These are phyloP conservation scores for Mangifera indica DNA, from an alignment of 345 rosid species.

Conservation along the genomic window DNA sequence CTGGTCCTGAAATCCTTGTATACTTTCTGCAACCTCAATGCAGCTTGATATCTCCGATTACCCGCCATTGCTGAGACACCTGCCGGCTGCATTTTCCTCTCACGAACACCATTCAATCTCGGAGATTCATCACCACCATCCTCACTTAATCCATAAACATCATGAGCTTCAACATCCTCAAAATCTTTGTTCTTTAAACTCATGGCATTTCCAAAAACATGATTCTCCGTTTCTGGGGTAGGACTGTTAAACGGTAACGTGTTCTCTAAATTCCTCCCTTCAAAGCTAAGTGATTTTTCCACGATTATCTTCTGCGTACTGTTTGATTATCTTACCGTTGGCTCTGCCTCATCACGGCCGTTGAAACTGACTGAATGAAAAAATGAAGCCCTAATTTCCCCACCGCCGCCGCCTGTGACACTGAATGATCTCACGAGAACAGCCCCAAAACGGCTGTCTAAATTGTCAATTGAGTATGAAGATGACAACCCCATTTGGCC, in stretches of 20 bases:
- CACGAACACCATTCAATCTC: conserved; percentile 19
- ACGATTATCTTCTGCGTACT: conserved; percentile 27
- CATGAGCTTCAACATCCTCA: too few relatives aligned
- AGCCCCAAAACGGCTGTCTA: conserved; percentile 30
- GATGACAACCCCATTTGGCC: conserved; percentile 32
- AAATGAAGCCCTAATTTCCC: conserved; percentile 25
- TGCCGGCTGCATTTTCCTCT: neutral
- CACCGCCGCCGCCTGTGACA: conserved; percentile 25
- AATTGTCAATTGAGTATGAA: conserved; percentile 31
- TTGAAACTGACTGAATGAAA: conserved; percentile 43
- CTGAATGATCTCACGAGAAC: conserved; percentile 26
- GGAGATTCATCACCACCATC: conserved; percentile 19
- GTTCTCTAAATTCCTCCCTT: conserved; percentile 30
- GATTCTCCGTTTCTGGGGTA: conserved; percentile 32
- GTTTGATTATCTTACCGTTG: conserved; percentile 28
- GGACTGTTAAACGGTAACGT: conserved; percentile 27
- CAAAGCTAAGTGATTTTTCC: conserved; percentile 36
- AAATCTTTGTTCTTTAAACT: conserved; percentile 27
- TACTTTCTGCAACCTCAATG: conserved; percentile 79
- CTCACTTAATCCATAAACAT: too few relatives aligned
- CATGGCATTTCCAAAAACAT: conserved; percentile 21
- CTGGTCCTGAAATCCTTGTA: conserved; percentile 89
- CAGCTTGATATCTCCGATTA: conserved; percentile 49
- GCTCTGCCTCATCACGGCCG: conserved; percentile 36
- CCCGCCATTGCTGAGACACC: conserved; percentile 15